Base-by-base conservation (phyloP, 768 basidiomycete species). In the Mycena belliarum region DNA sequence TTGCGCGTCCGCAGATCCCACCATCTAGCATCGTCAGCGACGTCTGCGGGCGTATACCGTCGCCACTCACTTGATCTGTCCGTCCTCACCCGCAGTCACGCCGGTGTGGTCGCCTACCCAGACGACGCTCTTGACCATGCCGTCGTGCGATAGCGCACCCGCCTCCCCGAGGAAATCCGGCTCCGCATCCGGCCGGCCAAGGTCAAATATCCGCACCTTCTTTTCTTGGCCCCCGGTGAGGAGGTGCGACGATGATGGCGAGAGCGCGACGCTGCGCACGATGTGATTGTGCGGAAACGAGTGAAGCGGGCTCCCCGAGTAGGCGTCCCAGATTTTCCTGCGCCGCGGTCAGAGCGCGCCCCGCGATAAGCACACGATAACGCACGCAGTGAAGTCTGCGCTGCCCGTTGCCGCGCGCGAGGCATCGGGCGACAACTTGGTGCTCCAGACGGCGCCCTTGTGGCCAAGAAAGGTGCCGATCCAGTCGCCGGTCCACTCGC, bases 241-340 rank as follows among this genome's bases (percentile, higher is more conserved):
- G 57, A 95, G 80, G 71, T 85, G 88, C 6, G 81, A 77, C 21
- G 82, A 73, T 47, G 75, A 74, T 7, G 91, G 87, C 26, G 93
- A 92, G 64, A 97, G 75, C 21, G 95, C 95, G 52, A 98, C 93
- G 45, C 88, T 94, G 64, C 95, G 91, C 66, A 99, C 97, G 69
- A 99, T 99, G 76, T 98, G 97, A 68, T 95, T 91, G 73, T 99
- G 97, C 14, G 94, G 89, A 70, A 98, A 96, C n/a, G 96, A 97
- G 66, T 97, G 92, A 37, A 98, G 78, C 28, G 80, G 73, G n/a
- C 85, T 78, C 57, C 97, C 97, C 23, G 88, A 85, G 71, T 89
- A 95, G 6, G 95, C 92, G 74, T 98, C 93, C 95, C 95, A 98
- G 64, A 98, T 83, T 80, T 96, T 98, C 56, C 93, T 97, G 72